A percentile compares a stretch with the other conserved stretches of the same genome.
phyloP scores from a whole-genome alignment of 495 filamentous ascomycete species.

The Penicillium atrosanguineum region DNA sequence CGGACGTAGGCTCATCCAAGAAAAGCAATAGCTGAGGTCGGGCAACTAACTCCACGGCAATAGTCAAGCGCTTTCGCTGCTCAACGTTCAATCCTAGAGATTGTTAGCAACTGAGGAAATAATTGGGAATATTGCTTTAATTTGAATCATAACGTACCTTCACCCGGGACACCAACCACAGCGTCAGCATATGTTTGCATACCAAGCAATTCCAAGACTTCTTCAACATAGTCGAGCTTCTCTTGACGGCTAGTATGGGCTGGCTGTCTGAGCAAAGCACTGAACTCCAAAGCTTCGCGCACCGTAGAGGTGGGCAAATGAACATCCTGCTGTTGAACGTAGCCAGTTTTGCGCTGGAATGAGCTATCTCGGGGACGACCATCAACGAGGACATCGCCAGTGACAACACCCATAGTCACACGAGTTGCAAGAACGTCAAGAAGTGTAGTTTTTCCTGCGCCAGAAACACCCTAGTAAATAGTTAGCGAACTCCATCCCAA shows the following conservation, averaged over 20 bases:
- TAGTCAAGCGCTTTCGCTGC: slow-evolving; percentile 78
- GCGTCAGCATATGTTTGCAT: slow-evolving; percentile 87
- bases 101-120: too few species aligned
- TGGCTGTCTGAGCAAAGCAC: slow-evolving; percentile 79
- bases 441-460: slow-evolving; percentile 59
- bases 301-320: slow-evolving; percentile 81
- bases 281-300: slow-evolving; percentile 77
- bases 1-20: slow-evolving; percentile 87
- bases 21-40: slow-evolving; percentile 78
- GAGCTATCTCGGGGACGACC: slow-evolving; percentile 58
- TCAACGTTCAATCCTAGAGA: slow-evolving; percentile 90
- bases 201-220: slow-evolving; percentile 84
- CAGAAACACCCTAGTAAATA: too few species aligned
- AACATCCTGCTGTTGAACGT: slow-evolving; percentile 92
- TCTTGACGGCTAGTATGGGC: slow-evolving; percentile 64
- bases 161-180: slow-evolving; percentile 80
- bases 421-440: slow-evolving; percentile 46
- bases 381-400: slow-evolving; percentile 52
- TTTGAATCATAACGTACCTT: too few species aligned
- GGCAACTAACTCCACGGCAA: slow-evolving; percentile 80
- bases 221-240: slow-evolving; percentile 86
- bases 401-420: slow-evolving; percentile 47
- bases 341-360: slow-evolving; percentile 89
- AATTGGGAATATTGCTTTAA: too few species aligned
- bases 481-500: too few species aligned